A percentile compares a stretch with the other conserved stretches of the same genome.
These are phyloP conservation scores for Starmerella bombicola DNA, from an alignment of 805 yeast genomes.

Conservation along the genomic window DNA sequence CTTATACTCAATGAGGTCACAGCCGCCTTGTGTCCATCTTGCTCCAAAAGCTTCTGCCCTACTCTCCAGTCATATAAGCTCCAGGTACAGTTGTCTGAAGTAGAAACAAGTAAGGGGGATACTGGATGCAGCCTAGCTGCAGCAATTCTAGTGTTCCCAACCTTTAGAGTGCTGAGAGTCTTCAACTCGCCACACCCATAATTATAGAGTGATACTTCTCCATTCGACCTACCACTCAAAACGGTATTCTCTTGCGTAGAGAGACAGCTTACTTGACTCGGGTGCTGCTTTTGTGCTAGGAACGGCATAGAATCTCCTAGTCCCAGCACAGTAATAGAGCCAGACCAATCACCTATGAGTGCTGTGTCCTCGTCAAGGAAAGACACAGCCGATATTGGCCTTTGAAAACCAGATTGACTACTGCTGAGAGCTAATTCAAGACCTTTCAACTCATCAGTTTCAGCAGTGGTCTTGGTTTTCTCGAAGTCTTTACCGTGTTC, in stretches of 20 bases:
- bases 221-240: conserved; percentile 5
- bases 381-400: conserved; percentile 55
- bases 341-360: conserved; percentile 78
- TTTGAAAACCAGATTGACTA: conserved; percentile 53
- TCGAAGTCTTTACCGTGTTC: background rate
- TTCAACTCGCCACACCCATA: background rate
- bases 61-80: conserved; percentile 64
- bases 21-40: conserved; percentile 78
- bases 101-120: conserved; percentile 44
- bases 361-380: conserved; percentile 34
- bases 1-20: conserved; percentile 44
- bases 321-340: conserved; percentile 39
- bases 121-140: conserved; percentile 54
- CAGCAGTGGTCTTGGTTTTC: background rate
- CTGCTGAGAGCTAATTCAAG: conserved; percentile 39
- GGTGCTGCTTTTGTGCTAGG: conserved; percentile 15
- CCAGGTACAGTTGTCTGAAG: conserved; percentile 83
- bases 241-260: background rate
- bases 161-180: background rate
- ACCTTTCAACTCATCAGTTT: background rate
- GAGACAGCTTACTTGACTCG: conserved; percentile 33
- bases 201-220: background rate
- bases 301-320: conserved; percentile 1
- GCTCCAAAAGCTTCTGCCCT: conserved; percentile 43
- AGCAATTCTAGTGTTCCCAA: conserved; percentile 29